Conservation (phyloP, 2,329 filamentous ascomycete genomes). For the Zymoseptoria pseudotritici region DNA sequence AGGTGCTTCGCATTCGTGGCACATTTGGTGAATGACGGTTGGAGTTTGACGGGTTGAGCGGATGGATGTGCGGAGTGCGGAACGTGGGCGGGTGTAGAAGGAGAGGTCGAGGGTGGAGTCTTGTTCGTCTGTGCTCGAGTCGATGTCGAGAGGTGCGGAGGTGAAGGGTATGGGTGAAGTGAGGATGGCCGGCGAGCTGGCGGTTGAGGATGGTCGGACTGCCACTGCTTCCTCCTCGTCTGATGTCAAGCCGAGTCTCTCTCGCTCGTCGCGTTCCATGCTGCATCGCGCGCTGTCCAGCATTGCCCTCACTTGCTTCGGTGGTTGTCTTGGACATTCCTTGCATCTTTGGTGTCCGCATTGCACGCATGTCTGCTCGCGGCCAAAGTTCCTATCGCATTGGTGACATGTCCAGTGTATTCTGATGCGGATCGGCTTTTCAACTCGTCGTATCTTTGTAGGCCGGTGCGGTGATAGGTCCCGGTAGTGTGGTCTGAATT, state of each 20-base stretch:
- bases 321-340: conserved; percentile 68
- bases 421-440: conserved; percentile 68
- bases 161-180: neutral
- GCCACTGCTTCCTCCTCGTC: conserved; percentile 6
- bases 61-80: conserved; percentile 1
- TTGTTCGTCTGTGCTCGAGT: neutral
- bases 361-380: conserved; percentile 63
- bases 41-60: neutral
- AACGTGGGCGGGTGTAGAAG: neutral
- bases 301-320: conserved; percentile 54
- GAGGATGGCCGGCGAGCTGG: neutral
- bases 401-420: conserved; percentile 73
- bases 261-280: conserved; percentile 14
- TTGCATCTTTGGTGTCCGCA: conserved; percentile 78
- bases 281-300: conserved; percentile 45
- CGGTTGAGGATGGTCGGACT: conserved; percentile 2
- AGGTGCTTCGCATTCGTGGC: neutral
- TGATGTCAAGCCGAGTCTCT: neutral
- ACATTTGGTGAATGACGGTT: neutral
- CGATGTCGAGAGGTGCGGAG: neutral
- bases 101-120: neutral
- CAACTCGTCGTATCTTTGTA: conserved; percentile 23
- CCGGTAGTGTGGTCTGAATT: conserved; percentile 18
- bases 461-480: conserved; percentile 14
- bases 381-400: conserved; percentile 67